Percentiles rank a stretch among this genome's conserved stretches.
phyloP scores from a whole-genome alignment of 2,329 filamentous ascomycete genomes.

The Xylaria sp. region DNA sequence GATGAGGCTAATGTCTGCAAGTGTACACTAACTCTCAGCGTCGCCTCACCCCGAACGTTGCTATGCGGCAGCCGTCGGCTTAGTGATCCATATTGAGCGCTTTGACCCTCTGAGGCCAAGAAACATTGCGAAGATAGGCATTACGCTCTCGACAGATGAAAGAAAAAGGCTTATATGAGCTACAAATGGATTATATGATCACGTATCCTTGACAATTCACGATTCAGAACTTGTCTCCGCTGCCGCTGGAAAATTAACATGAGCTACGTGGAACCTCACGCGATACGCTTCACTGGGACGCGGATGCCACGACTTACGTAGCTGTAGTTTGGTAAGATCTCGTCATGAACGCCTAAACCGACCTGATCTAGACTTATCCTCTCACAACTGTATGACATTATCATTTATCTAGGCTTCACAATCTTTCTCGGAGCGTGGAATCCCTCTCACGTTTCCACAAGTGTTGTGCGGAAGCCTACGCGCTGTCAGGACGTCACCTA shows the following conservation, averaged over 20 bases:
- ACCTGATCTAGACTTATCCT: neutral
- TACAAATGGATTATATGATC: neutral
- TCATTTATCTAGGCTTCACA: neutral
- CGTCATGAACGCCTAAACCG: neutral
- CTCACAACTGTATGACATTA: neutral
- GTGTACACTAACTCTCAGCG: neutral
- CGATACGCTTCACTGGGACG: neutral
- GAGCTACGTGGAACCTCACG: neutral
- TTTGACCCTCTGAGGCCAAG: neutral
- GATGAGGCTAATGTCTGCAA: constrained; percentile 3
- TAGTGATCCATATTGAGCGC: neutral
- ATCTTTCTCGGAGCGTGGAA: no score
- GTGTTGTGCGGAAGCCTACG: no score
- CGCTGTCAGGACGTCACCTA: no score
- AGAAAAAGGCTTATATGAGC: no score
- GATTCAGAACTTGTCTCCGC: neutral
- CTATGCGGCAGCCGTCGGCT: constrained; percentile 11
- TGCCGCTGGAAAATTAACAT: neutral
- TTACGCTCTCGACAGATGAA: neutral
- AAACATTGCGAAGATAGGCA: neutral
- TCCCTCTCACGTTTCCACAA: neutral
- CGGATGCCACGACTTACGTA: neutral
- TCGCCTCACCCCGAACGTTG: neutral
- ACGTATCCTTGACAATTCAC: neutral
- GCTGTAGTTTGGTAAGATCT: neutral